phyloP scores from a whole-genome alignment of 805 yeast genomes.

The Spathaspora girioi region DNA sequence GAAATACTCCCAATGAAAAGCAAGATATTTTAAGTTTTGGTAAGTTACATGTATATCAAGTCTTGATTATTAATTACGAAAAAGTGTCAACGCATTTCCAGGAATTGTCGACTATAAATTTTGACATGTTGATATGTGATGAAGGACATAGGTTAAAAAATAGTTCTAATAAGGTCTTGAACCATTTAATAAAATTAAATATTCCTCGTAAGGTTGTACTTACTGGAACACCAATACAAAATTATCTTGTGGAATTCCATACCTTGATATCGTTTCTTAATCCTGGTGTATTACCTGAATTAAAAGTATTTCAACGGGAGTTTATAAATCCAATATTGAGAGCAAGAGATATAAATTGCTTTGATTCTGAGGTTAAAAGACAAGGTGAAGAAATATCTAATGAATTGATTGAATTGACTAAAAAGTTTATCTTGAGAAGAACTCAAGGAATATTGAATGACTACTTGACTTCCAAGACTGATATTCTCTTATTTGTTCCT shows the following conservation, averaged over 20 bases:
- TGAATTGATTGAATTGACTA: conserved; percentile 63
- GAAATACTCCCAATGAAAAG: conserved; percentile 50
- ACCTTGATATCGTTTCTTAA: conserved; percentile 78
- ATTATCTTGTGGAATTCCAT: conserved; percentile 80
- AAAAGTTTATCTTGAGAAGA: conserved; percentile 67
- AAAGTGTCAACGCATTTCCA: conserved; percentile 55
- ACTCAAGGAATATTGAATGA: conserved; percentile 54
- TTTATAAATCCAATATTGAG: conserved; percentile 68
- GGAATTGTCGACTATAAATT: conserved; percentile 43
- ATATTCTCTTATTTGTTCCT: conserved; percentile 69
- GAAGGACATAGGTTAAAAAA: conserved; percentile 93
- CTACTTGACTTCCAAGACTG: conserved; percentile 72
- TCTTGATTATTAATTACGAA: conserved; percentile 85
- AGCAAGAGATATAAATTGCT: conserved; percentile 62
- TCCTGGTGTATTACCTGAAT: conserved; percentile 74
- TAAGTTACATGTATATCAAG: conserved; percentile 70
- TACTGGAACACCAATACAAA: conserved; percentile 93
- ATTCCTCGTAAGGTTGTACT: conserved; percentile 59
- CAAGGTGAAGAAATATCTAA: conserved; percentile 60
- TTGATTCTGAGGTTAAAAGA: conserved; percentile 43
- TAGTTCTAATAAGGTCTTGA: conserved; percentile 65
- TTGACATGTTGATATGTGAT: conserved; percentile 83
- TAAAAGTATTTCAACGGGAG: conserved; percentile 52
- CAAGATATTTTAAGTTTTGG: conserved; percentile 58
- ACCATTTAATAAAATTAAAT: conserved; percentile 52